Base-by-base conservation (phyloP, 2,329 filamentous ascomycete genomes). In the Apiospora arundinis region DNA sequence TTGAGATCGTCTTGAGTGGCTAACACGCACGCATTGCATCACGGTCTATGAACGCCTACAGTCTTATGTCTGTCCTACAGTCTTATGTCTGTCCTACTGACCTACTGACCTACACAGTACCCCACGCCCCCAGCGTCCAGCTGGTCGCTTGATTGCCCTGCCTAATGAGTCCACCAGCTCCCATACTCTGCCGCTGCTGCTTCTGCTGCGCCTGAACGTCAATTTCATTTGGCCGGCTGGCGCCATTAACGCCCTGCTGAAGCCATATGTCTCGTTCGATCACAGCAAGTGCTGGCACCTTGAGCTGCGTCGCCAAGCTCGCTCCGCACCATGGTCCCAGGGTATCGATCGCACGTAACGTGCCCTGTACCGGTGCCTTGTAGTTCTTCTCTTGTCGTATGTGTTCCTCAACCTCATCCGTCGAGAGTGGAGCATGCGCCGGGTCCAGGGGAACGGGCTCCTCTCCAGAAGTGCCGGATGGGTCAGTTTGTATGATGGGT, bases 261-360 rank as follows among this genome's bases (percentile, higher is more conserved):
- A 91, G 79, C 86, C 93, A 95, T 45, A 89, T 84, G 8, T 95
- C 93, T 37, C 91, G 85, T 73, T 95, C 93, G 25, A 95, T 84
- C 42, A 91, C 88, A 2, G 92, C 91, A 69, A 93, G 86, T 1
- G 92, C 90, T 46, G 90, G 88, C 4, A 94, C 85, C 71, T 91
- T 92, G 72, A 95, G 83, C 74, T 92, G 89, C 2, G 91, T 88
- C 23, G 92, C 82, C 70, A 95, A 78, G 78, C 92, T 94, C 3
- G 90, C 93, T 14, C 93, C 93, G 25, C 89, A 88, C 92, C 93
- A 95, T 1, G 92, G 84, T 0, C 93, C 93, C 1, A 95, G 81
- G 0, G 91, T 91, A 73, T 93, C 90, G 1, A 94, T 83, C 2
- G 88, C 91, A 37, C 93, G 87, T 49, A 95, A 83, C 40, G 85